Base-by-base conservation (phyloP, 805 yeast genomes). In the Tetrapisispora nanseiensis region DNA sequence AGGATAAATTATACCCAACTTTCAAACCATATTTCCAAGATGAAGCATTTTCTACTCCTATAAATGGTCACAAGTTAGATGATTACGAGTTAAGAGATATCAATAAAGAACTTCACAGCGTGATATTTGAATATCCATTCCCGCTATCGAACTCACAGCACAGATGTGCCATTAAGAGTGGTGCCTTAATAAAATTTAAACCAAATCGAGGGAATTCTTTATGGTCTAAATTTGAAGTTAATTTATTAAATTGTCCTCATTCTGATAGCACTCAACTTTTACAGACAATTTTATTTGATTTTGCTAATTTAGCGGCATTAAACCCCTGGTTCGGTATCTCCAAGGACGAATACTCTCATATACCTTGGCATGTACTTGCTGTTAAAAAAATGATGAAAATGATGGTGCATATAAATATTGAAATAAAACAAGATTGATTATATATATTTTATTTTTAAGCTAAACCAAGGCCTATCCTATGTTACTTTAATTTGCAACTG, bases 311-410 rank as follows among this genome's bases (percentile, higher is more conserved):
- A 37, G 71, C 78, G 1, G 61, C 63, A 2, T 43, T 61, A 46
- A 51, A 61, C 47, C 40, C 63, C 41, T 51, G 71, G 71, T 66
- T 62, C 46, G 66, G 68, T 6, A 61, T 63, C 4, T 52, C 62
- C 3, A 58, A 55, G 21, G 57, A 60, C 6, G 52, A 50, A 4
- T 56, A 58, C 12, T 63, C 74, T 0, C 61, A 78, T 30, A 66
- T 78, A 2, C 94, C 94, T 21, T 80, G 87, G 81, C 90, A 84
- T 57, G 70, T 83, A 20, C 61, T 74, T 12, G 78, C 86, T 0
- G 92, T 84, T 10, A 69, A 74, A 24, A 81, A 78, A 51, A 67
- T 76, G 48, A 59, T 83, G 52, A 75, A 71, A 38, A 72, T 71
- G 39, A 58, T 83, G 43, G 74, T 76, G 1, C 86, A 82, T 56